Evolutionary conservation across 2,329 filamentous ascomycete genomes (phyloP).

Genomic region (Phaeoacremonium minimum): DNA sequence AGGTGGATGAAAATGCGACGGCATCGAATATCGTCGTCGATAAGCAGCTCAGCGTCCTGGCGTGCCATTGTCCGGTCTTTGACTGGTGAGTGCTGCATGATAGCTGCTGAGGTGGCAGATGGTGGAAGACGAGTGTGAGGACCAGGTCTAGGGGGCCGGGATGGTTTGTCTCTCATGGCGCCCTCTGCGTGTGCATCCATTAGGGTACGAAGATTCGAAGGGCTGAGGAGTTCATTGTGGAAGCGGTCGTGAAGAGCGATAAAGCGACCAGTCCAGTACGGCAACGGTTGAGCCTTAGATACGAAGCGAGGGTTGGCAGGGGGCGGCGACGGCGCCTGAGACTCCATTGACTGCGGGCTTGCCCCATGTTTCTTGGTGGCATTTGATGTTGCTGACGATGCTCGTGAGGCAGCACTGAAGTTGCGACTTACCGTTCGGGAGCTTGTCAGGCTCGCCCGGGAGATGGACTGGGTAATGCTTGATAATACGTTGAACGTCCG

Average conservation of each 20-base stretch:
- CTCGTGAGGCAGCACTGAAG: too few species aligned
- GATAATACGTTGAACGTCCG: not conserved
- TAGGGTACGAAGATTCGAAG: slow-evolving; percentile 13
- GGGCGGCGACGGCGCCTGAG: not conserved
- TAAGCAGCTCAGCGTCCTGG: slow-evolving; percentile 10
- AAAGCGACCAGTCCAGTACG: slow-evolving; percentile 62
- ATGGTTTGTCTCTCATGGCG: not conserved
- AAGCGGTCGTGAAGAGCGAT: slow-evolving; percentile 51
- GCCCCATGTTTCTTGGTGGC: too few species aligned
- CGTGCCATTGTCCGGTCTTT: slow-evolving; percentile 3
- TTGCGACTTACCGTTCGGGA: too few species aligned
- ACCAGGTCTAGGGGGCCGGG: slow-evolving; percentile 3
- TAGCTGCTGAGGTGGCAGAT: slow-evolving; percentile 4
- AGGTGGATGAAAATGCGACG: slow-evolving; percentile 42
- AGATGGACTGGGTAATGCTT: not conserved
- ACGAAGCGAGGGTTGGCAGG: slow-evolving; percentile 24
- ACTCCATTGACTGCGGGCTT: not conserved
- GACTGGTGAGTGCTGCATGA: slow-evolving; percentile 15
- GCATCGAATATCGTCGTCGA: slow-evolving; percentile 36
- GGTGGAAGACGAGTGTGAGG: slow-evolving; percentile 10
- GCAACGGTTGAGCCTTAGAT: slow-evolving; percentile 35
- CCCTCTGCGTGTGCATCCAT: slow-evolving; percentile 9
- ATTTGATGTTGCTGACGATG: not conserved
- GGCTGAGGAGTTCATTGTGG: slow-evolving; percentile 30
- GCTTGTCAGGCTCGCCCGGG: too few species aligned